phyloP scores from a whole-genome alignment of 495 filamentous ascomycete genomes.

The Aspergillus panamensis region DNA sequence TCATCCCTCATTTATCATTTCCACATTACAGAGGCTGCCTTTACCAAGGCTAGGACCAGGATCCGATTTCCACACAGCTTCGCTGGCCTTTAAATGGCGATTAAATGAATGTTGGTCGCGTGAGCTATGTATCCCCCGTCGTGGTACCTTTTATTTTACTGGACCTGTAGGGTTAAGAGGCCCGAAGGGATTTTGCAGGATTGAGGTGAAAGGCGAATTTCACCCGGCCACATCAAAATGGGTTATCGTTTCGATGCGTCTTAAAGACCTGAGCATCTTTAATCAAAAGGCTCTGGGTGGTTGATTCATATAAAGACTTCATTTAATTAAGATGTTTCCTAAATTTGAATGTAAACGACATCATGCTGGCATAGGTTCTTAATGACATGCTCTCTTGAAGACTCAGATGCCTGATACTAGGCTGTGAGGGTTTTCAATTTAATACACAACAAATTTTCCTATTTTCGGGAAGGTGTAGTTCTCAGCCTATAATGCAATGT shows the following conservation, averaged over 20 bases:
- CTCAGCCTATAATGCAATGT: too few relatives aligned
- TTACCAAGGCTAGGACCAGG: constrained; percentile 37
- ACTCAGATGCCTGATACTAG: too few relatives aligned
- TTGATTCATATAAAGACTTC: background rate
- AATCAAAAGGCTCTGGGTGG: constrained; percentile 26
- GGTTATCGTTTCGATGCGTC: constrained; percentile 31
- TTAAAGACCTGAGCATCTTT: constrained; percentile 34
- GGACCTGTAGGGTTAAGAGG: constrained; percentile 66
- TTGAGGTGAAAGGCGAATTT: constrained; percentile 59
- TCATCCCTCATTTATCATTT: constrained; percentile 34
- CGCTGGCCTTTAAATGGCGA: constrained; percentile 51
- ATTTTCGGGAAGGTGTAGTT: too few relatives aligned
- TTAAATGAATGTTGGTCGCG: constrained; percentile 37
- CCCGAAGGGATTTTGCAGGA: constrained; percentile 49
- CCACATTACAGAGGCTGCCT: constrained; percentile 36
- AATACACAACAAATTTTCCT: too few relatives aligned
- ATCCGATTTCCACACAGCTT: constrained; percentile 41
- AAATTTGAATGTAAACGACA: background rate
- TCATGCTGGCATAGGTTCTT: background rate
- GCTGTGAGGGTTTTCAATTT: too few relatives aligned
- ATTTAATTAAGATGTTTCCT: background rate
- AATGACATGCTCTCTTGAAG: too few relatives aligned
- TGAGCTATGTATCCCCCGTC: constrained; percentile 43
- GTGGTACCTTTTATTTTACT: constrained; percentile 60
- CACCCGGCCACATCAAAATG: constrained; percentile 50